These are phyloP conservation scores for Lasiodiplodia gonubiensis DNA, from an alignment of 2,329 filamentous ascomycete genomes.

Conservation along the genomic window DNA sequence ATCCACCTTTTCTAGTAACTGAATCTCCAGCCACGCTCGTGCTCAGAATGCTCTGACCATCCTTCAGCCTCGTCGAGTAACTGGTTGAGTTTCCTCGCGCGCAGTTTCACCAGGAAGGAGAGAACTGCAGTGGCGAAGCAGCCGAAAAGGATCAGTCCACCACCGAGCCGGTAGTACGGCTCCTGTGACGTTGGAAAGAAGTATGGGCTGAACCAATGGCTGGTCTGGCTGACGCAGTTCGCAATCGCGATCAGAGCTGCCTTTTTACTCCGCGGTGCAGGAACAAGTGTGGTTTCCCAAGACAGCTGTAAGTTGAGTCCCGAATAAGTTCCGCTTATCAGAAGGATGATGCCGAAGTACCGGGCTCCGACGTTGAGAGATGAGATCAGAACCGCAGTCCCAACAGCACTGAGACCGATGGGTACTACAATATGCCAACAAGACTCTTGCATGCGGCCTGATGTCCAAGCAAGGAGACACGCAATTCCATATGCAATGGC, in stretches of 20 bases:
- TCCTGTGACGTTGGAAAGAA: conserved; percentile 42
- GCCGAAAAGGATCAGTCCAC: conserved; percentile 38
- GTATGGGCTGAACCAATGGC: conserved; percentile 52
- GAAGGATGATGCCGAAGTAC: conserved; percentile 39
- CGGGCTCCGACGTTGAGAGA: conserved; percentile 41
- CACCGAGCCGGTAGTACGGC: conserved; percentile 36
- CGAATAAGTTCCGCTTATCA: conserved; percentile 47
- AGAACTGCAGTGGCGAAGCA: conserved; percentile 35
- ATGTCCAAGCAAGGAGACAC: conserved; percentile 37
- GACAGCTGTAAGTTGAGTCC: conserved; percentile 50
- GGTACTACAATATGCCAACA: conserved; percentile 33
- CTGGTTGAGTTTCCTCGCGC: conserved; percentile 38
- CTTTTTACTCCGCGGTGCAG: conserved; percentile 49
- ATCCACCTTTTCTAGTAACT: no score
- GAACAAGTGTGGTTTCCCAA: conserved; percentile 52
- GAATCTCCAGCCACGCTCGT: no score
- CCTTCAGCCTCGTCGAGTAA: conserved; percentile 34
- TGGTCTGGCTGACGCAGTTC: conserved; percentile 48
- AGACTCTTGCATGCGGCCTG: conserved; percentile 39
- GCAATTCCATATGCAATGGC: conserved; percentile 39
- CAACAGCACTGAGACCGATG: no score
- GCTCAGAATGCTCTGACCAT: no score
- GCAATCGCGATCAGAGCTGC: conserved; percentile 53
- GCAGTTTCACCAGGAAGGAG: conserved; percentile 34
- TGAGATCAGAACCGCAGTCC: conserved; percentile 37